These are phyloP conservation scores for Xylaria polymorpha DNA, from an alignment of 2,329 filamentous ascomycete species.

Conservation along the genomic window DNA sequence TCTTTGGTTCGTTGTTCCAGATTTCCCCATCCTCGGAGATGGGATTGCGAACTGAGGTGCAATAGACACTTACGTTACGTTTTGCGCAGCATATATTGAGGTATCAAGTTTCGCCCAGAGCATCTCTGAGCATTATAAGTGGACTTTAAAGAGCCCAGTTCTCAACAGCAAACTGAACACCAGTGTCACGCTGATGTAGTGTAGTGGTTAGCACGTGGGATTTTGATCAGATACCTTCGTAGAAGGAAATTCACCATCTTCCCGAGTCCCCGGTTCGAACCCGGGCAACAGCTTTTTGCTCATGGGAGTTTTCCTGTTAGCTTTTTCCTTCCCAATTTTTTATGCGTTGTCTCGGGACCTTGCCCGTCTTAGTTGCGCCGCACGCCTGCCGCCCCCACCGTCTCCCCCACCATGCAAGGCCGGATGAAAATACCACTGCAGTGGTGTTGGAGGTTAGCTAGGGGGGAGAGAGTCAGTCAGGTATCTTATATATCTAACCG, in stretches of 20 bases:
- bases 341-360: not conserved
- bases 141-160: not conserved
- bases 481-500: not conserved
- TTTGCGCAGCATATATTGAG: not conserved
- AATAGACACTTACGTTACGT: not conserved
- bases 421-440: not conserved
- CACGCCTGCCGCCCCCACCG: not conserved
- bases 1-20: not conserved
- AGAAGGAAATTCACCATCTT: conserved; percentile 26
- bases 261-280: conserved; percentile 47
- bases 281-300: conserved; percentile 41
- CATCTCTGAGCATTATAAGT: not conserved
- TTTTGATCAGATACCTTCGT: conserved; percentile 36
- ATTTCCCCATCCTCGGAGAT: not conserved
- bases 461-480: too few relatives aligned
- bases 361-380: not conserved
- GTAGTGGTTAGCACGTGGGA: conserved; percentile 50
- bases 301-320: not conserved
- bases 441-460: too few relatives aligned
- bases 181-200: conserved; percentile 40
- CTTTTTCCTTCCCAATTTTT: not conserved
- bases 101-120: not conserved
- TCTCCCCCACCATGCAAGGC: not conserved
- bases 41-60: not conserved
- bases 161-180: not conserved